Evolutionary conservation across 192 early-diverging fungal genomes (phyloP).

Genomic region (Phycomyces blakesleeanus): DNA sequence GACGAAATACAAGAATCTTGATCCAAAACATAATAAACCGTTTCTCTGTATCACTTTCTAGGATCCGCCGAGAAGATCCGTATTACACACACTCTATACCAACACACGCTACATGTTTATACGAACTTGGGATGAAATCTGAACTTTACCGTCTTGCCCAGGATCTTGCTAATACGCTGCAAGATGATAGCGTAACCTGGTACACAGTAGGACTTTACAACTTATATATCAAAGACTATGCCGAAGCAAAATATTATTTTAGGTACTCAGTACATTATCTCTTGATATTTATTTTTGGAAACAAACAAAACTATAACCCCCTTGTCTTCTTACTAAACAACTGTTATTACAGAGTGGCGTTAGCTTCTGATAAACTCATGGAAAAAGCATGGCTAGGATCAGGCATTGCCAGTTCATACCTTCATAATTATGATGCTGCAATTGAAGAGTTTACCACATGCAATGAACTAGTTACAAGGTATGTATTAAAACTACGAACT

Average conservation of each 20-base stretch:
- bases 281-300: neutral
- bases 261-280: constrained; percentile 16
- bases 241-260: constrained; percentile 66
- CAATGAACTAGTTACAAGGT: constrained; percentile 65
- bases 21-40: neutral
- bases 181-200: constrained; percentile 62
- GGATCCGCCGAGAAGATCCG: constrained; percentile 57
- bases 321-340: constrained; percentile 5
- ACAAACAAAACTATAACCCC: neutral
- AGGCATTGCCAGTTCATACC: constrained; percentile 73
- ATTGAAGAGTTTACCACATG: constrained; percentile 69
- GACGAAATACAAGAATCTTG: neutral
- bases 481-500: constrained; percentile 12
- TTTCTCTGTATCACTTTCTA: constrained; percentile 30
- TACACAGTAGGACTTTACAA: constrained; percentile 82
- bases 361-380: constrained; percentile 56
- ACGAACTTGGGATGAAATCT: constrained; percentile 56
- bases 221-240: constrained; percentile 50
- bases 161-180: constrained; percentile 60
- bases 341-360: constrained; percentile 47
- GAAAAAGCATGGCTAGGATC: constrained; percentile 76
- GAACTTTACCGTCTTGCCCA: constrained; percentile 73
- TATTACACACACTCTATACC: constrained; percentile 57
- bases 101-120: constrained; percentile 64
- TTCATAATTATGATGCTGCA: constrained; percentile 74